These are phyloP conservation scores for Trametes sp. DNA, from an alignment of 1,284 basidiomycete species.

Conservation along the genomic window DNA sequence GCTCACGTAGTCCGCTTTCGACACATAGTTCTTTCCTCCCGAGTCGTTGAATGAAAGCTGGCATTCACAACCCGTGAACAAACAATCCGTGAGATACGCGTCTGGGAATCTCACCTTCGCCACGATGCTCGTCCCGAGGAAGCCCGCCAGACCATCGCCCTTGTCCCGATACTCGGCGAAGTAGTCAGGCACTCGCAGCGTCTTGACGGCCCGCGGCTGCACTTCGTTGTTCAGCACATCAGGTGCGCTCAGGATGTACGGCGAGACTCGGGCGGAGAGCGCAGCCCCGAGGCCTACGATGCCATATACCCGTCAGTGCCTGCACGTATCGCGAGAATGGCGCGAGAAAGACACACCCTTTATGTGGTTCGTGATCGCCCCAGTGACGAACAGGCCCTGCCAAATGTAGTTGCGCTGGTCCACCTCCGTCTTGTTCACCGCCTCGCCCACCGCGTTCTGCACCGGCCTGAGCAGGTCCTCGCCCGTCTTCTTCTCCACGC, in stretches of 20 bases:
- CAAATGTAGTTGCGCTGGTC: conserved; percentile 78
- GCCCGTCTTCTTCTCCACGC: conserved; percentile 27
- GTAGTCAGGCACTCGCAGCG: conserved; percentile 88
- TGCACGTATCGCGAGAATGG: conserved; percentile 6
- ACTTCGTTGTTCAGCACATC: conserved; percentile 74
- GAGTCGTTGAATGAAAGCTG: conserved; percentile 72
- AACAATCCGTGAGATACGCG: background rate
- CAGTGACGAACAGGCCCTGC: conserved; percentile 86
- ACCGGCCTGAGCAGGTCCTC: conserved; percentile 51
- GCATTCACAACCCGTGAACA: conserved; percentile 19
- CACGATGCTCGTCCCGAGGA: conserved; percentile 87
- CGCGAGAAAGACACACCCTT: conserved; percentile 62
- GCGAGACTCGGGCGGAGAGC: conserved; percentile 76
- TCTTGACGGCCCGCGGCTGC: conserved; percentile 72
- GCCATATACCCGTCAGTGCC: conserved; percentile 3
- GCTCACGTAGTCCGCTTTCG: conserved; percentile 77
- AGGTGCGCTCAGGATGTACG: conserved; percentile 71
- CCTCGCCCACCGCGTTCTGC: conserved; percentile 70
- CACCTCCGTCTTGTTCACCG: conserved; percentile 64
- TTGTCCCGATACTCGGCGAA: conserved; percentile 91
- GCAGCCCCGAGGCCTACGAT: conserved; percentile 69
- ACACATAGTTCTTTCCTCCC: conserved; percentile 72
- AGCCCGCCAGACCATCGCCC: conserved; percentile 84
- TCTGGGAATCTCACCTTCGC: conserved; percentile 62
- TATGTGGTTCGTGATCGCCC: conserved; percentile 78